A percentile compares a stretch with the other conserved stretches of the same genome.
These are phyloP conservation scores for Colletotrichum phormii DNA, from an alignment of 2,329 filamentous ascomycete species.

Conservation along the genomic window DNA sequence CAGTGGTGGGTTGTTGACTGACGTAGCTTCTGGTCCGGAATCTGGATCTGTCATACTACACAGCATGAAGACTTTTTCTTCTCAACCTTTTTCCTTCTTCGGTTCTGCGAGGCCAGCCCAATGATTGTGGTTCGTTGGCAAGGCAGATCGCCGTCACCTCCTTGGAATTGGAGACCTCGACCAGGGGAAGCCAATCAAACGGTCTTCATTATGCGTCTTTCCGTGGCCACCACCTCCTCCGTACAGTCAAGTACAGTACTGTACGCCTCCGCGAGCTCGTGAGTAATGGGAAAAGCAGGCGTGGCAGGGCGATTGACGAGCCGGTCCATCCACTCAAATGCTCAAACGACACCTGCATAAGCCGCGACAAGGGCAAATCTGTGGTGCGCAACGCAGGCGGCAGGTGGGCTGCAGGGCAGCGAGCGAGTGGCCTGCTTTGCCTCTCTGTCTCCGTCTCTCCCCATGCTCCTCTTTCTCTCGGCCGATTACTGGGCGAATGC, in stretches of 20 bases:
- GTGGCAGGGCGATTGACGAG: background rate
- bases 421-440: background rate
- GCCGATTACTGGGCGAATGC: slow-evolving; percentile 13
- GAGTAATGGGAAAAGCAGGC: background rate
- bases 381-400: slow-evolving; percentile 12
- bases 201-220: background rate
- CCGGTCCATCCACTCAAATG: background rate
- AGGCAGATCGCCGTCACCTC: background rate
- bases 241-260: too few species aligned
- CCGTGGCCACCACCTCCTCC: background rate
- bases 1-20: too few species aligned
- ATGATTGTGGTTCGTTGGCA: background rate
- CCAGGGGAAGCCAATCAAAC: background rate
- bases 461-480: background rate
- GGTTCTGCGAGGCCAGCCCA: background rate
- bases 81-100: background rate
- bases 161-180: background rate
- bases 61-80: background rate
- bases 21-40: background rate
- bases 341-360: background rate
- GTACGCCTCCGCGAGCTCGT: background rate
- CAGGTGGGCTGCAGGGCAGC: background rate
- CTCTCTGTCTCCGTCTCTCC: background rate
- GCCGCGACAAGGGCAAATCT: background rate
- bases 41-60: slow-evolving; percentile 3